Evolutionary conservation across 2,329 filamentous ascomycete genomes (phyloP), one percentile per base, ranked within the genome.

Genomic region (Stagonosporopsis vannaccii): DNA sequence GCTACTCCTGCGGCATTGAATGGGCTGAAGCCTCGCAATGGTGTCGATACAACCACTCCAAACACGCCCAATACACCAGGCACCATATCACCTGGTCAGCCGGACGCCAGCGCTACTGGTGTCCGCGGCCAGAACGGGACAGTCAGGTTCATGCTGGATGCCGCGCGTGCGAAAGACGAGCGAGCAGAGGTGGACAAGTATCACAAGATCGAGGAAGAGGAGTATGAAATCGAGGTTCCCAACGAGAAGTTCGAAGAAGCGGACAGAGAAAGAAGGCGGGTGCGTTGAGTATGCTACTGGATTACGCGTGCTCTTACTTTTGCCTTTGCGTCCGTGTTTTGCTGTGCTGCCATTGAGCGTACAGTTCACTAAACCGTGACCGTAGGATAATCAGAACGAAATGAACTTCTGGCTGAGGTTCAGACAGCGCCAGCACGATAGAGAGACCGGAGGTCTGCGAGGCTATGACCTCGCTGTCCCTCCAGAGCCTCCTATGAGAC

Each of bases 141-240:
- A 0, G 87, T 96, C 62, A 86, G 95, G 6, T 98, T 97, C 74
- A 91, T 97, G 76, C 88, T 98, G 44, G 90, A 97, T 62, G 86
- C 88, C 0, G 88, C 89, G 51, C 85, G 89, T 45, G 92, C 92
- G 2, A 83, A 84, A 42, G 81, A 82, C 15, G 95, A 99, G 77
- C 85, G 86, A 65, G 82, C 83, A 12, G 81, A 84, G 12, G 89
- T 93, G 2, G 82, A 83, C 4, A 81, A 84, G 45, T 92, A 88
- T 73, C 91, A 89, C 70, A 85, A 84, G 37, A 85, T 89, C 39
- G 89, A 92, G 68, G 91, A 86, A 67, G 90, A 92, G 63, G 90
- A 92, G 70, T 87, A 89, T 37, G 91, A 96, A 70, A 86, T 92
- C 22, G 91, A 96, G 56, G 72, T 80, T 0, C 70, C 75, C 1